A percentile compares a stretch with the other conserved stretches of the same genome.
phyloP scores from a whole-genome alignment of 2,329 filamentous ascomycete species.

The Pseudocercospora fijiensis region DNA sequence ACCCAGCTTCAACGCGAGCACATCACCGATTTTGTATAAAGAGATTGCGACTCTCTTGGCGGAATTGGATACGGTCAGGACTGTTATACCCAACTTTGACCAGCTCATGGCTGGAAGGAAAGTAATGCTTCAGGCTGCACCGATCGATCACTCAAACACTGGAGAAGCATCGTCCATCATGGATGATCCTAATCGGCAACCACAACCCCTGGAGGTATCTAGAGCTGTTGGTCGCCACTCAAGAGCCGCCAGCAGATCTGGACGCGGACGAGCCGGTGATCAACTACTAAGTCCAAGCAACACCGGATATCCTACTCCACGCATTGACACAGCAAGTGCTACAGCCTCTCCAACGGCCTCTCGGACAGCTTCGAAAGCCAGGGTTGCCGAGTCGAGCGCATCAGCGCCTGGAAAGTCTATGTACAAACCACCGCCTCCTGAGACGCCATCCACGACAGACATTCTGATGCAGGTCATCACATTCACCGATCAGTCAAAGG shows the following conservation, averaged over 20 bases:
- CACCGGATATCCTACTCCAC: constrained; percentile 7
- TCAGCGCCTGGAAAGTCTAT: constrained; percentile 23
- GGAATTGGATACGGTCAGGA: constrained; percentile 47
- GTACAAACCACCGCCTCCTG: constrained; percentile 39
- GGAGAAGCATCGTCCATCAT: constrained; percentile 28
- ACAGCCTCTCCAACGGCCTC: constrained; percentile 13
- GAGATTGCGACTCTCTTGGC: constrained; percentile 44
- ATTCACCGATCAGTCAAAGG: constrained; percentile 20
- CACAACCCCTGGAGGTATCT: constrained; percentile 19
- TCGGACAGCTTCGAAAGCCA: constrained; percentile 17
- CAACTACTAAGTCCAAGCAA: constrained; percentile 19
- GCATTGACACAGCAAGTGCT: constrained; percentile 13
- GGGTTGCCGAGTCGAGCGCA: neutral
- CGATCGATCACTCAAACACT: constrained; percentile 39
- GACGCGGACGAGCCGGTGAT: constrained; percentile 17
- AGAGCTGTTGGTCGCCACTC: constrained; percentile 19
- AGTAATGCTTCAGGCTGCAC: constrained; percentile 50
- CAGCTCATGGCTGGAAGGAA: constrained; percentile 51
- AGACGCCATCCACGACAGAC: constrained; percentile 38
- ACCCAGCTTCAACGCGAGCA: constrained; percentile 40
- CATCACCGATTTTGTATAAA: constrained; percentile 43
- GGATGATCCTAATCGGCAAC: constrained; percentile 20
- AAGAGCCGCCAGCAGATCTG: constrained; percentile 27
- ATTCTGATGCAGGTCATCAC: constrained; percentile 36
- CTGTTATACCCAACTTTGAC: constrained; percentile 49